Base-by-base conservation (phyloP, 129 eudicot genomes). In the Arctium minus region DNA sequence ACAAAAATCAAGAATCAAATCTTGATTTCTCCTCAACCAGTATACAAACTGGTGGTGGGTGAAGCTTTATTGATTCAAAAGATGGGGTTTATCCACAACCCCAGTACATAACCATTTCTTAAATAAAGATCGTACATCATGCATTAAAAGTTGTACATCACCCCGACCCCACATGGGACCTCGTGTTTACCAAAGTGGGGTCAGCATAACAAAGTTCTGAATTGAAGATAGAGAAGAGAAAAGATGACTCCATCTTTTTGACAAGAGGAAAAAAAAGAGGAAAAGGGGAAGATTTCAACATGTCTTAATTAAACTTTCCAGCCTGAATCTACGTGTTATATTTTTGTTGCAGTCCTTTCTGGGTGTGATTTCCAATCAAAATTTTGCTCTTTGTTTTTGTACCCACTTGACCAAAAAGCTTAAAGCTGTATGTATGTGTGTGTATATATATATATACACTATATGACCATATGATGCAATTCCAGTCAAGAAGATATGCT, bases 321-420 rank as follows among this genome's bases (percentile, higher is more conserved):
- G 88, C 93, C 88, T 48, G 80, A 90, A 76, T 87, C 93, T 86
- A 90, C 97, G 91, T 88, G 94, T 86, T 78, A 76, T 73, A 74
- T 80, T 13, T 40, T 82, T 73, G 60, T 84, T 79, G 87, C 88
- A 79, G 80, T 69, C 83, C 80, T 75, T 72, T 46, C 38, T 76
- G 7, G 35, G 48, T 84, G 27, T 29, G 70, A 35, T 64, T 42
- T 70, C 80, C 73, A 71, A 71, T 56, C 53, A 83, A 68, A 33
- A 29, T 74, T 79, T 32, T 56, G 79, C 74, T 50, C 75, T 83
- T 83, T 82, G 80, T 79, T 81, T 73, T 81, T 81, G 79, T 81
- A 83, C 62, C 83, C 85, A 83, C 86, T 81, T 35, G 75, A 86
- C 65, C 35, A 77, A 70, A 81, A 81, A 77, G 80, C 70, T 42